Conservation (phyloP, 2,329 filamentous ascomycete species). For the Fonsecaea pedrosoi region DNA sequence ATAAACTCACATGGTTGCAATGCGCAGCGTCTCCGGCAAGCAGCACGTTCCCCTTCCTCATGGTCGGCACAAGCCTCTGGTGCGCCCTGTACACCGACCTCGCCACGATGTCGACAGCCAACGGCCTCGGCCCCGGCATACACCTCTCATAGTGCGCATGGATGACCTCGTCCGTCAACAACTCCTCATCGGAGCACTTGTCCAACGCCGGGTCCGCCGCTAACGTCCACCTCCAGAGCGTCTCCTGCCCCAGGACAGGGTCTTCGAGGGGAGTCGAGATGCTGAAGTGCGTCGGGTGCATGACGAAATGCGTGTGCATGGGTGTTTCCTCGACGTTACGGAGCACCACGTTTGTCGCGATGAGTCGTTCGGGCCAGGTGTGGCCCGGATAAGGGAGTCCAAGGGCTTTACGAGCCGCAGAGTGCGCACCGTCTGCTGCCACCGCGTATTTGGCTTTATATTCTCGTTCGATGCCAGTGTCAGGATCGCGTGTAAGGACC, state of each 20-base stretch:
- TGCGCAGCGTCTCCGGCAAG: conserved; percentile 68
- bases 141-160: conserved; percentile 16
- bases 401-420: conserved; percentile 20
- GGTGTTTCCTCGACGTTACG: conserved; percentile 12
- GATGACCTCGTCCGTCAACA: conserved; percentile 25
- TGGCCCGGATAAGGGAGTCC: conserved; percentile 29
- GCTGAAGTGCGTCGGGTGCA: conserved; percentile 21
- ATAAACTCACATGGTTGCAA: conserved; percentile 26
- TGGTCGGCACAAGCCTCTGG: conserved; percentile 26
- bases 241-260: conserved; percentile 22
- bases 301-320: conserved; percentile 18
- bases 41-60: conserved; percentile 41
- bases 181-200: conserved; percentile 18
- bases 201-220: conserved; percentile 21
- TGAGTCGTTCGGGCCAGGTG: conserved; percentile 29
- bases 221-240: conserved; percentile 26
- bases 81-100: conserved; percentile 25
- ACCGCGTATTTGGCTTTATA: conserved; percentile 18
- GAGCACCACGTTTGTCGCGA: conserved; percentile 24
- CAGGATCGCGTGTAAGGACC: neutral
- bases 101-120: conserved; percentile 23
- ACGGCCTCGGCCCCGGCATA: conserved; percentile 21
- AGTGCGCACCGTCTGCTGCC: conserved; percentile 25
- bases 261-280: conserved; percentile 25
- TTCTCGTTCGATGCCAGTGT: conserved; percentile 1